Percentiles rank a stretch among this genome's conserved stretches.
phyloP scores from a whole-genome alignment of 2,329 filamentous ascomycete species.

The Plenodomus lindquistii region DNA sequence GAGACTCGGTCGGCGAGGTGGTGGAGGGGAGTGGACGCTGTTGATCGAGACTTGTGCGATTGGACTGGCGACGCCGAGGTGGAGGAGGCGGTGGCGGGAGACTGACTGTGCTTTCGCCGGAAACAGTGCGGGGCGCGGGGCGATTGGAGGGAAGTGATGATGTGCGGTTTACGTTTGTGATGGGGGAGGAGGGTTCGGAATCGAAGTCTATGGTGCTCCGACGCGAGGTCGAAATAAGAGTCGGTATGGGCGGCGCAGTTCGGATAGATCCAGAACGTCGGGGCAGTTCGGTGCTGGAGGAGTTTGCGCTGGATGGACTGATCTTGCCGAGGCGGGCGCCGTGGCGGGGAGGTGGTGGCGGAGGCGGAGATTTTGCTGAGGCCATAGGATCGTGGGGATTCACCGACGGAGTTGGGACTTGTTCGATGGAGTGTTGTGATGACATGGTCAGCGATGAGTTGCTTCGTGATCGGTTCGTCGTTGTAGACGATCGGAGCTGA shows the following conservation, averaged over 20 bases:
- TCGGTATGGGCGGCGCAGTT: constrained; percentile 23
- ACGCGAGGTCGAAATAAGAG: constrained; percentile 25
- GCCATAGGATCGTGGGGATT: constrained; percentile 20
- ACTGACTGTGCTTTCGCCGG: constrained; percentile 25
- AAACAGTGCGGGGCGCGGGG: constrained; percentile 27
- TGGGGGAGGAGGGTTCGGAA: constrained; percentile 26
- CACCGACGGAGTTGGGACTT: constrained; percentile 19
- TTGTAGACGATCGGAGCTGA: constrained; percentile 37
- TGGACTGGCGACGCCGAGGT: constrained; percentile 39
- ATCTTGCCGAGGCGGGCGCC: constrained; percentile 30
- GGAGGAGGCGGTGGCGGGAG: constrained; percentile 40
- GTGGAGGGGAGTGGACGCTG: constrained; percentile 24
- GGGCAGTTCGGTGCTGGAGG: constrained; percentile 36
- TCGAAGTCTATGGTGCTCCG: constrained; percentile 25
- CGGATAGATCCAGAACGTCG: constrained; percentile 22
- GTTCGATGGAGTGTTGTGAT: constrained; percentile 40
- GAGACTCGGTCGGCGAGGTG: constrained; percentile 31
- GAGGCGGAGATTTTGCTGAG: constrained; percentile 34
- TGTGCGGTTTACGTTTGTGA: constrained; percentile 24
- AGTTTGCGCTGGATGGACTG: constrained; percentile 30
- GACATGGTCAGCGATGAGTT: constrained; percentile 42
- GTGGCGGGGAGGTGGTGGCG: constrained; percentile 40
- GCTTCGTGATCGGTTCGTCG: constrained; percentile 37
- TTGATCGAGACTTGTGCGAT: constrained; percentile 37
- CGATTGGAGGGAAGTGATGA: constrained; percentile 34